phyloP scores from a whole-genome alignment of 2,329 filamentous ascomycete species.

The Fusarium sp. region DNA sequence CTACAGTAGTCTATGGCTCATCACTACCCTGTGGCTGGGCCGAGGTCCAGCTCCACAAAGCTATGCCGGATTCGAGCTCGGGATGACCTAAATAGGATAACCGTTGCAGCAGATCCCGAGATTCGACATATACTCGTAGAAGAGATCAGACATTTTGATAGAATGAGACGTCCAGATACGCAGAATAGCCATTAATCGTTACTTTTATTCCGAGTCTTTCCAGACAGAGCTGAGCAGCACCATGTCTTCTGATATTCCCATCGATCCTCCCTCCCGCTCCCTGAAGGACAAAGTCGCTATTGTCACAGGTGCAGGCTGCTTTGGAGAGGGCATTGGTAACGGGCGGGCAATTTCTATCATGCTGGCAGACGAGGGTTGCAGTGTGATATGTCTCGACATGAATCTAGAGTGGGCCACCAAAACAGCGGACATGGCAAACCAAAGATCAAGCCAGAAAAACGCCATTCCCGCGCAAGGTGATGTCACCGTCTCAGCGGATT shows the following conservation, averaged over 20 bases:
- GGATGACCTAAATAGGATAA: conserved; percentile 18
- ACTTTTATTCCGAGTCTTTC: background rate
- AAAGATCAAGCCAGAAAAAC: conserved; percentile 55
- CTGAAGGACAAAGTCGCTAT: conserved; percentile 62
- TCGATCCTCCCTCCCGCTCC: conserved; percentile 32
- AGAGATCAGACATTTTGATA: background rate
- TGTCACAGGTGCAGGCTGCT: conserved; percentile 72
- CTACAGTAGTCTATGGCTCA: background rate
- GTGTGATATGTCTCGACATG: conserved; percentile 72
- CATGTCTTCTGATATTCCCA: conserved; percentile 27
- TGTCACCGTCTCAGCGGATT: conserved; percentile 69
- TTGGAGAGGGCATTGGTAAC: conserved; percentile 72
- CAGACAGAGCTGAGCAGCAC: background rate
- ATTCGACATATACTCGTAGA: background rate
- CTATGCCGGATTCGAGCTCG: background rate
- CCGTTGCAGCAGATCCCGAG: background rate
- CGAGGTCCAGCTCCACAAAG: conserved; percentile 14
- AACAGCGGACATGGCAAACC: conserved; percentile 68
- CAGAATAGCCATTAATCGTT: background rate
- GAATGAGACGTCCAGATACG: background rate
- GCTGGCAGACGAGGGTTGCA: conserved; percentile 70
- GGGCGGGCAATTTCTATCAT: conserved; percentile 72
- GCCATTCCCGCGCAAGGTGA: conserved; percentile 65
- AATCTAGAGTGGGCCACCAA: conserved; percentile 64
- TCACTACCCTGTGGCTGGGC: background rate